A percentile compares a stretch with the other conserved stretches of the same genome.
phyloP scores from a whole-genome alignment of 352 stramenopile genomes.

The Thalassiosira ordinaria region DNA sequence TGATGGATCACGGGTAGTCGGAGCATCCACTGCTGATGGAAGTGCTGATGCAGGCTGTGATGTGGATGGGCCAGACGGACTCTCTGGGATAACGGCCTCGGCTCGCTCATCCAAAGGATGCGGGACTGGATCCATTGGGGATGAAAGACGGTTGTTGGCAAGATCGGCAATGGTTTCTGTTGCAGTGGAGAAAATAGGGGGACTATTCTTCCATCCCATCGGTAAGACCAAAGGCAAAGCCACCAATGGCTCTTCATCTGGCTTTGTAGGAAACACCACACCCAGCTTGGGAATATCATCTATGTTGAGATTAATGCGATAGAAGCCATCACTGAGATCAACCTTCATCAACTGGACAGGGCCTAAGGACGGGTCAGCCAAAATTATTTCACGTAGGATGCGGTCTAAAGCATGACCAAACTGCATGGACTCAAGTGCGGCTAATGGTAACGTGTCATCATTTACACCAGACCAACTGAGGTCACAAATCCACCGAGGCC shows the following conservation, averaged over 20 bases:
- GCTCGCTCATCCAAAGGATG: slow-evolving; percentile 48
- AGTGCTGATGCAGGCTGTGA: no score
- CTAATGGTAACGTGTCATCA: slow-evolving; percentile 18
- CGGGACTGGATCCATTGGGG: neutral
- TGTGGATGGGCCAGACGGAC: no score
- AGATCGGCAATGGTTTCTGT: slow-evolving; percentile 60
- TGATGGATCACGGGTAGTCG: neutral
- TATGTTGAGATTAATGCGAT: slow-evolving; percentile 18
- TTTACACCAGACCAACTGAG: slow-evolving; percentile 51
- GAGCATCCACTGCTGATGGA: neutral
- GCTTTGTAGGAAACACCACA: slow-evolving; percentile 32
- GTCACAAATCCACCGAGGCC: slow-evolving; percentile 49
- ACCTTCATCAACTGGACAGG: slow-evolving; percentile 45
- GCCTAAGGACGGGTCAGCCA: slow-evolving; percentile 21
- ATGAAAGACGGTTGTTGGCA: slow-evolving; percentile 16
- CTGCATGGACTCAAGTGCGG: slow-evolving; percentile 48
- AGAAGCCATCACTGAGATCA: slow-evolving; percentile 60
- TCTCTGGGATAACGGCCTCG: neutral
- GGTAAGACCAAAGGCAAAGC: slow-evolving; percentile 45
- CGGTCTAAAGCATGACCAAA: slow-evolving; percentile 46
- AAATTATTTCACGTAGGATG: slow-evolving; percentile 33
- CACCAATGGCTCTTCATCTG: slow-evolving; percentile 25
- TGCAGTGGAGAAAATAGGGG: slow-evolving; percentile 47
- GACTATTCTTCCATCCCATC: slow-evolving; percentile 58
- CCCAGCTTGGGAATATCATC: slow-evolving; percentile 51